Evolutionary conservation across 805 yeast species (phyloP).

Genomic region (Saccharomycopsis sp.): DNA sequence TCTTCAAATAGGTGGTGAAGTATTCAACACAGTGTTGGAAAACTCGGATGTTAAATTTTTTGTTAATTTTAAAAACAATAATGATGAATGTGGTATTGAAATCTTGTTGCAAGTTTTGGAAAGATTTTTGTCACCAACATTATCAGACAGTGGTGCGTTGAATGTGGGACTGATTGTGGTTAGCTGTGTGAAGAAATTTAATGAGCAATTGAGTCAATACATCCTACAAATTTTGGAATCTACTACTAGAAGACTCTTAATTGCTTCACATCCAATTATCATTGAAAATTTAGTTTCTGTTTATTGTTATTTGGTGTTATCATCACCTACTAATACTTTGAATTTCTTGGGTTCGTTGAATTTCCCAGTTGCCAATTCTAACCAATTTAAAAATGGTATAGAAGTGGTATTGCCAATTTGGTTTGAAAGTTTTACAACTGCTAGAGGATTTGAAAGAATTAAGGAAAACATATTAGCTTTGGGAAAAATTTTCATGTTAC

Average conservation of each 20-base stretch:
- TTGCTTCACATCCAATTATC: conserved; percentile 64
- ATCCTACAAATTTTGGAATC: conserved; percentile 60
- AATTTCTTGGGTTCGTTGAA: conserved; percentile 45
- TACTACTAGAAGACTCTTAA: conserved; percentile 56
- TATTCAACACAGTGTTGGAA: conserved; percentile 52
- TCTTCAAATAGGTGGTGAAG: conserved; percentile 70
- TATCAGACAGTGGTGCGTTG: conserved; percentile 76
- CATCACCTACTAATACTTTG: conserved; percentile 57
- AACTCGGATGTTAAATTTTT: conserved; percentile 29
- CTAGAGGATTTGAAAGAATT: conserved; percentile 67
- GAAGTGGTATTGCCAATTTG: conserved; percentile 63
- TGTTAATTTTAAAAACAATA: conserved; percentile 9
- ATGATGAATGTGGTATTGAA: conserved; percentile 40
- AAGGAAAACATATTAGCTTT: conserved; percentile 62
- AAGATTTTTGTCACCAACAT: conserved; percentile 60
- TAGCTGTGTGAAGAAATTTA: conserved; percentile 48
- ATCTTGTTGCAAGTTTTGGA: conserved; percentile 58
- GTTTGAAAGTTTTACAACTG: conserved; percentile 73
- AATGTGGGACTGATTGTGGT: conserved; percentile 65
- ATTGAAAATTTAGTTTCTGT: conserved; percentile 72
- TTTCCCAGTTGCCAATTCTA: conserved; percentile 25
- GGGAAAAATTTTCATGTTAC: conserved; percentile 53
- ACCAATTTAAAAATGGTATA: conserved; percentile 35
- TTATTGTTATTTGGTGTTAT: conserved; percentile 60
- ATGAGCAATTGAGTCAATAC: conserved; percentile 29